phyloP scores from a whole-genome alignment of 148 eudicot species.

The Oxyria digyna region DNA sequence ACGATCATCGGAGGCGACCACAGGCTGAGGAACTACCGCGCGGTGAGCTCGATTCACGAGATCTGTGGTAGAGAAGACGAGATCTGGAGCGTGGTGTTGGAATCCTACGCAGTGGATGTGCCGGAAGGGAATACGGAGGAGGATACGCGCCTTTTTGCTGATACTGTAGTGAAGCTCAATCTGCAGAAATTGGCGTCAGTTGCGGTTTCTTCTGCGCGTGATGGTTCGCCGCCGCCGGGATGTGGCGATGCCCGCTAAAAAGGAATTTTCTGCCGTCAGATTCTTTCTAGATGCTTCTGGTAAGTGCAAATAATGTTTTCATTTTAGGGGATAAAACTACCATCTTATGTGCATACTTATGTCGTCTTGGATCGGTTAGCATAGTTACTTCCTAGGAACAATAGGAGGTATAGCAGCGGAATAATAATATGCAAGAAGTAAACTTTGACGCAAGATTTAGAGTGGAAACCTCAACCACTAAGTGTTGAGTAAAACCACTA shows the following conservation, averaged over 20 bases:
- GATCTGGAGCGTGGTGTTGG: slow-evolving; percentile 42
- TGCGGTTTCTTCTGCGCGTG: slow-evolving; percentile 13
- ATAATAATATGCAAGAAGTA: no score
- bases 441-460: no score
- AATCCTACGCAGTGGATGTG: slow-evolving; percentile 65
- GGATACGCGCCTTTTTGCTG: slow-evolving; percentile 74
- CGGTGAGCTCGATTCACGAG: slow-evolving; percentile 48
- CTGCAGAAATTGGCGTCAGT: slow-evolving; percentile 60
- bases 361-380: no score
- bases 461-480: no score
- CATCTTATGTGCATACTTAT: no score
- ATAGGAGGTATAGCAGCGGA: no score
- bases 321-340: neutral
- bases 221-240: neutral
- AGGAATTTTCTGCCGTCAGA: neutral
- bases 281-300: neutral
- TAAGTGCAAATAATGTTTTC: neutral
- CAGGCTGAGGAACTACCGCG: slow-evolving; percentile 41
- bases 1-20: slow-evolving; percentile 61
- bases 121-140: slow-evolving; percentile 82
- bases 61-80: slow-evolving; percentile 20
- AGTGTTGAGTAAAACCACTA: no score
- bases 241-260: neutral
- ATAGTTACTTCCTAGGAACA: no score
- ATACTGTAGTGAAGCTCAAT: slow-evolving; percentile 73